Evolutionary conservation across 805 yeast species (phyloP), one percentile per base, ranked within the genome.

Genomic region (Yamadazyma philogaea): DNA sequence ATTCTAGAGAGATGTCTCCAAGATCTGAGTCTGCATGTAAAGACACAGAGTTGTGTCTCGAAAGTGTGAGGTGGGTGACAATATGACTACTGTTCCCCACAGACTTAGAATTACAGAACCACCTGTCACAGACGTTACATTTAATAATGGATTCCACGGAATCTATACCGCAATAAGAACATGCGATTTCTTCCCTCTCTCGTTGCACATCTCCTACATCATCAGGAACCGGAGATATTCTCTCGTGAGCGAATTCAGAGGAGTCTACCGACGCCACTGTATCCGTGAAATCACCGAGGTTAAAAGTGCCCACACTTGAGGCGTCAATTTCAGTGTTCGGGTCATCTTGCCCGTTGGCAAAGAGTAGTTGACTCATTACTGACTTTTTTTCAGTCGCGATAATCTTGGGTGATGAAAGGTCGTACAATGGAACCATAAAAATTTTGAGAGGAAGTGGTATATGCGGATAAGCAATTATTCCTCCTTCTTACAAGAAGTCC

Each of bases 1-100:
- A 90, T 60, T 90, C 97, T 44, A 90, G 66, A 1, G 81, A 74
- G 5, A 90, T 83, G 41, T 85, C 96, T n/a, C 96, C 96, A 19
- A 89, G 68, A 47, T 86, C 89, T 1, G 90, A 82, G 19, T 84
- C 84, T 28, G 81, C 81, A 59, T 89, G 96, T 35, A 88, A 72
- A 1, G 84, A 72, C 2, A 90, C 88, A 22, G 58, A 69, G 53
- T 82, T 81, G 59, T 90, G 97, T 47, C 82, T 79, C 1, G 96
- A 77, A 51, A 86, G 66, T 21, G 88, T 95, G 58, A 89, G 65
- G 62, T 90, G 97, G 14, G 86, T 85, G 15, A 90, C 81, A 12
- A 90, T 86, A 60, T 90, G 97, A 1, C 95, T 84, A 12, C 85
- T 78, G 10, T 78, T 63, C 5, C 39, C 42, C 37, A 50, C 40